phyloP scores from a whole-genome alignment of 192 early-diverging fungal genomes.

The Backusella westeae region DNA sequence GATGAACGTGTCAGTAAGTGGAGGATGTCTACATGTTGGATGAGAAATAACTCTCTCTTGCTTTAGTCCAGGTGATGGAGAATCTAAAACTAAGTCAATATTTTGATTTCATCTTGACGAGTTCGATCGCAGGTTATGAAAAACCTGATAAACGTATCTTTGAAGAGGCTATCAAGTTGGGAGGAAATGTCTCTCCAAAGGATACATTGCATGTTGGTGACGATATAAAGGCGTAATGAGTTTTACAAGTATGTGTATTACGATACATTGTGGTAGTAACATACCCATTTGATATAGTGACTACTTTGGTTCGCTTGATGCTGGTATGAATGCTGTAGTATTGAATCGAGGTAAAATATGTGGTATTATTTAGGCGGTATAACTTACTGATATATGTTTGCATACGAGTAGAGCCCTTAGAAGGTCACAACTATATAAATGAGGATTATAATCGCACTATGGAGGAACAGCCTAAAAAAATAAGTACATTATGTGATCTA shows the following conservation, averaged over 20 bases:
- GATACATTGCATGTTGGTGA: slow-evolving; percentile 61
- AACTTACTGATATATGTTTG: slow-evolving; percentile 5
- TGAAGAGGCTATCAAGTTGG: slow-evolving; percentile 43
- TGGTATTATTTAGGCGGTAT: background rate
- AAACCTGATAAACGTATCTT: slow-evolving; percentile 56
- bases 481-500: slow-evolving; percentile 13
- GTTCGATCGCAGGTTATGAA: slow-evolving; percentile 47
- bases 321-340: slow-evolving; percentile 28
- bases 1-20: slow-evolving; percentile 52
- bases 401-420: background rate
- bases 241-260: background rate
- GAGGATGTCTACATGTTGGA: background rate
- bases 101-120: slow-evolving; percentile 61
- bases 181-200: slow-evolving; percentile 26
- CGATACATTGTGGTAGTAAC: background rate
- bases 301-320: slow-evolving; percentile 18
- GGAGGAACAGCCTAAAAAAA: background rate
- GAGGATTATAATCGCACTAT: background rate
- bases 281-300: background rate
- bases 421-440: background rate
- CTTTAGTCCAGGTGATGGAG: slow-evolving; percentile 27
- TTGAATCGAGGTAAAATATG: slow-evolving; percentile 15
- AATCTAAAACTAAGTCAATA: slow-evolving; percentile 40
- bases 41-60: background rate
- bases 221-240: slow-evolving; percentile 37